These are phyloP conservation scores for Coemansia sp. DNA, from an alignment of 192 early-diverging fungal genomes.

Conservation along the genomic window DNA sequence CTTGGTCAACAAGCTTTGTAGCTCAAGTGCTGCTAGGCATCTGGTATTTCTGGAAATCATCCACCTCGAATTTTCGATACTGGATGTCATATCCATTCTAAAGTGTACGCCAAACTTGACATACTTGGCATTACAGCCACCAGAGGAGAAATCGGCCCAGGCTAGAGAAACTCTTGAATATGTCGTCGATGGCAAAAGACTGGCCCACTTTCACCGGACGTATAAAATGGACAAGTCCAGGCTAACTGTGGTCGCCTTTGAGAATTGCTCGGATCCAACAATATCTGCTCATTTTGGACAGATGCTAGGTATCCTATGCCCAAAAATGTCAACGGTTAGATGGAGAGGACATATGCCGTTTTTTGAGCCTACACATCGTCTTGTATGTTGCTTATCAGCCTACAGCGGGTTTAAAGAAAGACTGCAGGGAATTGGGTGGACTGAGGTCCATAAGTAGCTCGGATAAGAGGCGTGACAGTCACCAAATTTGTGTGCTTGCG, in stretches of 20 bases:
- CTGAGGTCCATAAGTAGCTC: neutral
- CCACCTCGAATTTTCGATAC: neutral
- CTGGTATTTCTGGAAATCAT: neutral
- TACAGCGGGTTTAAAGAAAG: neutral
- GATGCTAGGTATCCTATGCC: neutral
- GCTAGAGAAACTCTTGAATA: neutral
- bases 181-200: neutral
- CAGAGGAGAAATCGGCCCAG: neutral
- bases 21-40: neutral
- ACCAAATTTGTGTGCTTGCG: neutral
- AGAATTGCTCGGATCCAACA: neutral
- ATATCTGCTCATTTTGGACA: neutral
- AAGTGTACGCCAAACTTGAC: neutral
- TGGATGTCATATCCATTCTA: conserved; percentile 1
- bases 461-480: neutral
- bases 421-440: neutral
- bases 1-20: neutral
- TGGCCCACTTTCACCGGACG: neutral
- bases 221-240: neutral
- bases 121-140: neutral
- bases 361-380: neutral
- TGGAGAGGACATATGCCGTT: neutral
- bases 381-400: neutral
- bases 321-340: neutral
- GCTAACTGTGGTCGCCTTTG: neutral